A percentile compares a stretch with the other conserved stretches of the same genome.
phyloP scores from a whole-genome alignment of 2,329 filamentous ascomycete genomes.

The Coleophoma eucalyptorum region DNA sequence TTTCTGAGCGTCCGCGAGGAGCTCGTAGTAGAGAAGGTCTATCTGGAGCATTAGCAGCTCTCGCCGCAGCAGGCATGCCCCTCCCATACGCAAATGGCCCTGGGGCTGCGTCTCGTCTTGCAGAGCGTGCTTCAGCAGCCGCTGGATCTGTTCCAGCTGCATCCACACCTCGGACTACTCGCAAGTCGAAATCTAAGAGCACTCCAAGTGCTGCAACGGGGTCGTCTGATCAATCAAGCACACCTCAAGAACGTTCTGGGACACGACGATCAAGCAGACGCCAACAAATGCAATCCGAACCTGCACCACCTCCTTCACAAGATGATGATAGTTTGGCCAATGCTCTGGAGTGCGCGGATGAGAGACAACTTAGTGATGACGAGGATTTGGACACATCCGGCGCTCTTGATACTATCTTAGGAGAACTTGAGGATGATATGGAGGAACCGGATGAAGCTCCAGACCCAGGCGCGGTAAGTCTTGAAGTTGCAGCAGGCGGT shows the following conservation, averaged over 20 bases:
- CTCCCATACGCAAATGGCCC: conserved; percentile 33
- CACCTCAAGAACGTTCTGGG: conserved; percentile 53
- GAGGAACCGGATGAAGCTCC: conserved; percentile 65
- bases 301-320: conserved; percentile 48
- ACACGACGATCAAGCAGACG: conserved; percentile 63
- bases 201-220: conserved; percentile 38
- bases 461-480: conserved; percentile 83
- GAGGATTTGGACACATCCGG: conserved; percentile 62
- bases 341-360: conserved; percentile 87
- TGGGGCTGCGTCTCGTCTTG: conserved; percentile 21
- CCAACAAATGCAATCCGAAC: conserved; percentile 48
- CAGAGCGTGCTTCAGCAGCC: conserved; percentile 21
- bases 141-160: conserved; percentile 31
- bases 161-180: conserved; percentile 27
- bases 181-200: conserved; percentile 40
- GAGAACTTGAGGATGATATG: conserved; percentile 83
- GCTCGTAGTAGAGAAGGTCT: conserved; percentile 56
- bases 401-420: conserved; percentile 82
- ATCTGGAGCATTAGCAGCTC: conserved; percentile 67
- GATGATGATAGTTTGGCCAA: conserved; percentile 62
- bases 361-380: conserved; percentile 76
- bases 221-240: conserved; percentile 34
- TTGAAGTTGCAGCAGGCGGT: conserved; percentile 82
- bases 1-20: conserved; percentile 69
- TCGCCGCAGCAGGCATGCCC: conserved; percentile 68